Evolutionary conservation across 2,329 filamentous ascomycete genomes (phyloP).

Genomic region (Hypoxylon sp.): DNA sequence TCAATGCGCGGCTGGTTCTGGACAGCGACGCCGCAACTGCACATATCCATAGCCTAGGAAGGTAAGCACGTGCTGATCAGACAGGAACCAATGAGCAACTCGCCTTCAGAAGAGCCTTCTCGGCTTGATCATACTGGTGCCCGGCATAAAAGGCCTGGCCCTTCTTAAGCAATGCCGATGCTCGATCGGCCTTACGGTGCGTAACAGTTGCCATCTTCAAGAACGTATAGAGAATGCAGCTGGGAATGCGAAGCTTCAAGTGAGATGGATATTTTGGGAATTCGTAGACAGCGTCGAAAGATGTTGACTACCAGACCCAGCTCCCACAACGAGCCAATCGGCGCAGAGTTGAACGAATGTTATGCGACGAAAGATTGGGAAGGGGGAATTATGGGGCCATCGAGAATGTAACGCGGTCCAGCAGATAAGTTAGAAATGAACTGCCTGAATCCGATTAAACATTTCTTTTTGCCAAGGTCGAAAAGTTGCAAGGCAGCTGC

Average conservation of each 20-base stretch:
- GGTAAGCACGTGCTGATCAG: conserved; percentile 3
- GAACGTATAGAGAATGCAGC: neutral
- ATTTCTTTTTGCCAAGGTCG: neutral
- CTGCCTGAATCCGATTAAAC: neutral
- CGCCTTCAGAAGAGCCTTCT: conserved; percentile 21
- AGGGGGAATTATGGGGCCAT: neutral
- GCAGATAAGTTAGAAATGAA: neutral
- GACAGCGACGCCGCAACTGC: conserved; percentile 42
- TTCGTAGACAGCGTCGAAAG: neutral
- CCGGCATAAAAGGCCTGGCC: conserved; percentile 26
- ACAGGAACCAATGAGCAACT: neutral
- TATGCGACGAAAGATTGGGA: neutral
- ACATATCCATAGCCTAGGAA: conserved; percentile 42
- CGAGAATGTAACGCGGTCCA: neutral
- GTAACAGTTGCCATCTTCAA: conserved; percentile 24
- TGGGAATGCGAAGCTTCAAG: neutral
- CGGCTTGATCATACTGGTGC: conserved; percentile 20
- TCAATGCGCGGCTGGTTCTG: conserved; percentile 40
- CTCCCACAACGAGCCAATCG: neutral
- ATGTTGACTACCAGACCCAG: no score
- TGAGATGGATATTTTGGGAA: neutral
- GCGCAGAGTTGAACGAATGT: neutral
- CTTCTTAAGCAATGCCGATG: conserved; percentile 13
- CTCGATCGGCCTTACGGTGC: neutral
- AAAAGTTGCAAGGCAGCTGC: neutral